Evolutionary conservation across 2,329 filamentous ascomycete genomes (phyloP).

Genomic region (Xylariaceae sp.): DNA sequence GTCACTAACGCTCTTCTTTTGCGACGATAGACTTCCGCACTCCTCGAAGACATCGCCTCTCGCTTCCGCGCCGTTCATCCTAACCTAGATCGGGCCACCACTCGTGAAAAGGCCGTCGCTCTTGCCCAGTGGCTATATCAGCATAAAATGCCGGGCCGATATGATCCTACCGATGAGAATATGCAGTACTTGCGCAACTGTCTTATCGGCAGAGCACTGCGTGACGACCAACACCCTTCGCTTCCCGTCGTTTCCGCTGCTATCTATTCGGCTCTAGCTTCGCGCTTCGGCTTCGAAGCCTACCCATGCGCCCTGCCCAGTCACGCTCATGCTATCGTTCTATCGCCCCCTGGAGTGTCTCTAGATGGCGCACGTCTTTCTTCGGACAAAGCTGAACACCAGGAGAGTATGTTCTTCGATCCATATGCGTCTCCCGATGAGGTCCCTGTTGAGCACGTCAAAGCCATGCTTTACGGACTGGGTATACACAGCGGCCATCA

Average conservation of each 20-base stretch:
- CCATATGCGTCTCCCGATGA: slow-evolving; percentile 69
- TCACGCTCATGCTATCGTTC: slow-evolving; percentile 78
- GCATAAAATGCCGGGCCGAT: slow-evolving; percentile 65
- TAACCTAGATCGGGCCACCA: slow-evolving; percentile 50
- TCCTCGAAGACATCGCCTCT: slow-evolving; percentile 59
- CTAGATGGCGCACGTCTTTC: slow-evolving; percentile 47
- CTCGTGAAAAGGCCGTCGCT: slow-evolving; percentile 61
- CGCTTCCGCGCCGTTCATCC: slow-evolving; percentile 50
- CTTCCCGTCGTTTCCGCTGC: slow-evolving; percentile 80
- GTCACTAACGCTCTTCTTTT: neutral
- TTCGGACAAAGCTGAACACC: slow-evolving; percentile 36
- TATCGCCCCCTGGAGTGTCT: slow-evolving; percentile 53
- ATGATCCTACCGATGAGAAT: slow-evolving; percentile 50
- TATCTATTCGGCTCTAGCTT: slow-evolving; percentile 78
- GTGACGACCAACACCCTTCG: slow-evolving; percentile 67
- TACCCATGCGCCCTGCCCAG: slow-evolving; percentile 76
- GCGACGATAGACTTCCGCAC: slow-evolving; percentile 48
- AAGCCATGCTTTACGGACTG: slow-evolving; percentile 50
- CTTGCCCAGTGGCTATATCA: slow-evolving; percentile 65
- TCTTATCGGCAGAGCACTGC: slow-evolving; percentile 77
- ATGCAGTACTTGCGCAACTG: slow-evolving; percentile 83
- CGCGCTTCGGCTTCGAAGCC: slow-evolving; percentile 68
- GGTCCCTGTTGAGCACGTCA: slow-evolving; percentile 55
- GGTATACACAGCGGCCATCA: slow-evolving; percentile 40
- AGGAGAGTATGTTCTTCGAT: slow-evolving; percentile 71